phyloP scores from a whole-genome alignment of 1,139 yeast genomes.

The Lodderomyces theae region DNA sequence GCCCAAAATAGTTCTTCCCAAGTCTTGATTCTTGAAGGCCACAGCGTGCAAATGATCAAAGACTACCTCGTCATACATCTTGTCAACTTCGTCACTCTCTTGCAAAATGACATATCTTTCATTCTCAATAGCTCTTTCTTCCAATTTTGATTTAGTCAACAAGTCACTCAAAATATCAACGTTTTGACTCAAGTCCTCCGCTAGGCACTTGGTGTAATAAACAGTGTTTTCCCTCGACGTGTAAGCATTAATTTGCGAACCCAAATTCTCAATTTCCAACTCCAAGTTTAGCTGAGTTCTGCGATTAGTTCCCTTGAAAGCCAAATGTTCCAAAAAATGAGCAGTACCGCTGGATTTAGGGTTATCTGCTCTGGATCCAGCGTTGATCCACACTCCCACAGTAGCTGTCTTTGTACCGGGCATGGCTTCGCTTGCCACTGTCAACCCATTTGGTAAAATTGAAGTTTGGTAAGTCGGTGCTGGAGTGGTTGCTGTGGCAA shows the following conservation, averaged over 20 bases:
- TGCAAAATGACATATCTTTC: conserved; percentile 95
- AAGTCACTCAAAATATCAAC: conserved; percentile 89
- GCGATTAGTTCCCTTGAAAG: conserved; percentile 87
- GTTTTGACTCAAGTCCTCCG: conserved; percentile 76
- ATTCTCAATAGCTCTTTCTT: conserved; percentile 81
- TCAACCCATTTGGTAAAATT: conserved; percentile 64
- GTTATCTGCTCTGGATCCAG: conserved; percentile 96
- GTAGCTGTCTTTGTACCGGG: conserved; percentile 94
- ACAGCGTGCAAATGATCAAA: conserved; percentile 95
- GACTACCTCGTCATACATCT: conserved; percentile 96
- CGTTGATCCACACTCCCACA: conserved; percentile 96
- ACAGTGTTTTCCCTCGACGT: conserved; percentile 97
- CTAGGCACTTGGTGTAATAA: conserved; percentile 86
- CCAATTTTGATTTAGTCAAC: conserved; percentile 80
- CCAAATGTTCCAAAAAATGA: conserved; percentile 92
- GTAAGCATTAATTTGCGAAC: conserved; percentile 95
- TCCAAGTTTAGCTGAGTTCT: conserved; percentile 86
- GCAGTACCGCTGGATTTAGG: conserved; percentile 89
- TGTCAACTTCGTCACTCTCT: conserved; percentile 96
- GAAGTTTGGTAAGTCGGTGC: conserved; percentile 27
- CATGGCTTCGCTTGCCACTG: conserved; percentile 86
- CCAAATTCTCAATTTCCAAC: conserved; percentile 91
- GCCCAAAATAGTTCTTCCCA: conserved; percentile 96
- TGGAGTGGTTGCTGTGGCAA: conserved; percentile 11
- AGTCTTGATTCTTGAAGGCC: conserved; percentile 84